Evolutionary conservation across 305 asterid genomes (phyloP), one percentile per base, ranked within the genome.

Genomic region (Fraxinus floribunda): DNA sequence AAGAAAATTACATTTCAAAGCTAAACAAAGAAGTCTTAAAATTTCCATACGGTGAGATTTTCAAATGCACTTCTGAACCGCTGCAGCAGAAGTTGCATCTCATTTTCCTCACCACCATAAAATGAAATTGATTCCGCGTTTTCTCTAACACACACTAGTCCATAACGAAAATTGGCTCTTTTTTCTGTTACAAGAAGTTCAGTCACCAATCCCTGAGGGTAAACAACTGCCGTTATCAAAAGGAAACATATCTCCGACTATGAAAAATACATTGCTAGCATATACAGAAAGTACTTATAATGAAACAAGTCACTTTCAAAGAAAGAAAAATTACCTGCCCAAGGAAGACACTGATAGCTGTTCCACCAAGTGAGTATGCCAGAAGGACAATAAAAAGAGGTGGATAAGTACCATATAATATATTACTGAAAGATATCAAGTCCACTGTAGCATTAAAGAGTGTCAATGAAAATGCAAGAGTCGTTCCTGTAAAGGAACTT

Each of bases 111-210:
- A 35, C 98, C 96, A 70, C 95, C 98, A 80, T 94, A 94, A 88
- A 94, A 94, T 70, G 98, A 97, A 86, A 92, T 94, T 81, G 98
- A 91, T 83, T 94, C 98, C 35, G 97, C 98, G 87, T 94, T 93
- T 87, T 93, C 98, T 83, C 98, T 84, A 85, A 94, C 87, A 9
- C 98, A 96, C 82, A 94, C 97, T 77, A 94, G 95, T 52, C 97
- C 98, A 80, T 94, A 94, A 34, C 95, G 93, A 68, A 94, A 94
- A 89, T 94, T 98, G 26, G 98, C 98, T 90, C 98, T 83, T 93
- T 94, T 88, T 94, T 93, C 92, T 93, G 95, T 94, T 94, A 95
- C 92, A 93, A 83, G 87, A 94, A 93, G 89, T 94, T 93, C 78
- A 94, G 86, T 78, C 87, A 92, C 98, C 87, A 94, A 83, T 78